Base-by-base conservation (phyloP, 1,284 basidiomycete genomes). In the Papiliotrema terrestris region DNA sequence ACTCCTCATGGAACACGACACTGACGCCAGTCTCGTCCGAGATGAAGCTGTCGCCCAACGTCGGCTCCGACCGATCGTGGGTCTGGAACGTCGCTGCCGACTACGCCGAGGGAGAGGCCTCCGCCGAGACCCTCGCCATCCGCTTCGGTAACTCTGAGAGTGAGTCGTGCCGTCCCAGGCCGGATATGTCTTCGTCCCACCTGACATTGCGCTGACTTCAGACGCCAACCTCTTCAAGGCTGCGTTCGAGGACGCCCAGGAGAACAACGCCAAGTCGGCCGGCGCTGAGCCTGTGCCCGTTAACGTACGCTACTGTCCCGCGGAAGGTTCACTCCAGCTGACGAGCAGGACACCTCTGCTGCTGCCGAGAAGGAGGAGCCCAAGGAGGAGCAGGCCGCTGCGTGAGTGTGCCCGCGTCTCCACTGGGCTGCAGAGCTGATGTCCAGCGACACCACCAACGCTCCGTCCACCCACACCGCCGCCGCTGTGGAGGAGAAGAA, bases 11-110 rank as follows among this genome's bases (percentile, higher is more conserved):
- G 29, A 32, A 49, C 37, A 56, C 20, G 17, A n/a, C 23, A 25
- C 50, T 56, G 35, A 48, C 37, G 3, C 17, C 65, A 97, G 95
- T 98, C 74, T 80, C 88, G 35, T 66, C 83, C 49, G 93, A 97
- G 61, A 98, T 98, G 91, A 86, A 83, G 71, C 86, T 99, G 63
- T 89, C 94, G 73, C 92, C 95, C 68, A 98, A 99, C 80, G 92
- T 98, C 71, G 96, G 95, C 49, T 98, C 94, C 52, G 96, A 99
- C 81, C 86, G 96, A 77, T 96, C 92, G 68, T 98, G 96, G 96
- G 96, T 99, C 39, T 98, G 89, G 88, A 94, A 97, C 78, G 94
- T 96, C 52, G 83, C 86, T 52, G 96, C 95, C 44, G 96, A 99
- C 77, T 92, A 91, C 73, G 86, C 95, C 51, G 94, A 97, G 73